Evolutionary conservation across 2,329 filamentous ascomycete genomes (phyloP).

Genomic region (Anthostomella pinea): DNA sequence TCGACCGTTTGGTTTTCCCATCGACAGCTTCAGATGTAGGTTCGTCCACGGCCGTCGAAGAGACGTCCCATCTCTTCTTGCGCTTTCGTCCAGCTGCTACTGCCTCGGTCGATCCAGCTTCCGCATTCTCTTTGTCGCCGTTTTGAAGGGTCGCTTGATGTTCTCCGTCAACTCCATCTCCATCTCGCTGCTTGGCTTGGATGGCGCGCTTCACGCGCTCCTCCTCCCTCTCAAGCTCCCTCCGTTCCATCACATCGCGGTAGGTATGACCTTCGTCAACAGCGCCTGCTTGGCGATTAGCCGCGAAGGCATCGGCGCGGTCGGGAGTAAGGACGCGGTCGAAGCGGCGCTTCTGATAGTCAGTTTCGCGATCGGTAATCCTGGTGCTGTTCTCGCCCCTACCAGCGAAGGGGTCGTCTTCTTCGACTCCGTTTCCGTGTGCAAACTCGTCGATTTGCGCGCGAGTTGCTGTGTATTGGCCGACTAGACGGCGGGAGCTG

Average conservation of each 20-base stretch:
- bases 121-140: conserved; percentile 69
- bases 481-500: conserved; percentile 74
- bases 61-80: conserved; percentile 93
- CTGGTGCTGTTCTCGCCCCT: conserved; percentile 83
- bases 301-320: conserved; percentile 79
- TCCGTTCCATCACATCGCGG: conserved; percentile 83
- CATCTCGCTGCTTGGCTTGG: conserved; percentile 66
- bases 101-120: conserved; percentile 65
- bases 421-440: conserved; percentile 78
- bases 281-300: conserved; percentile 66
- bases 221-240: conserved; percentile 91
- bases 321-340: conserved; percentile 84
- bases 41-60: conserved; percentile 53
- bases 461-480: conserved; percentile 91
- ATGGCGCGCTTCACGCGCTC: conserved; percentile 80
- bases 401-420: conserved; percentile 83
- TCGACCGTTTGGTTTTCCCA: conserved; percentile 69
- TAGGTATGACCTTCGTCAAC: conserved; percentile 76
- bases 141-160: conserved; percentile 75
- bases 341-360: conserved; percentile 95
- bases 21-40: conserved; percentile 49
- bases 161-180: conserved; percentile 55
- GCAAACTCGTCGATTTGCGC: conserved; percentile 95
- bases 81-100: conserved; percentile 68
- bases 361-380: conserved; percentile 89